A percentile compares a stretch with the other conserved stretches of the same genome.
Evolutionary conservation across 2,329 filamentous ascomycete genomes (phyloP).

Genomic region (Drechslerella coelobrocha): DNA sequence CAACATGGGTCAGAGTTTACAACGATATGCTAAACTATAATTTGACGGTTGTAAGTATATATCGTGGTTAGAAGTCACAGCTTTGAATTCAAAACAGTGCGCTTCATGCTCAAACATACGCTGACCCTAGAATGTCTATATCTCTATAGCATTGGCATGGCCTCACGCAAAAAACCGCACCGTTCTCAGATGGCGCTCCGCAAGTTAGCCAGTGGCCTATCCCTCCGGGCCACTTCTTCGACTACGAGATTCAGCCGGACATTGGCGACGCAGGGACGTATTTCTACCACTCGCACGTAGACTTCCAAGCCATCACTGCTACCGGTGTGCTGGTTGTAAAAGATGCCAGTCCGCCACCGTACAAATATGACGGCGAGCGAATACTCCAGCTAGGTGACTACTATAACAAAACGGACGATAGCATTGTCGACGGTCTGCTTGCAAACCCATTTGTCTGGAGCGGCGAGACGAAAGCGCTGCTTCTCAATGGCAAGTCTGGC

Average conservation of each 20-base stretch:
- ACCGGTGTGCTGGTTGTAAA: slow-evolving; percentile 68
- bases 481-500: slow-evolving; percentile 67
- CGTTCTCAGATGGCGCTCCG: slow-evolving; percentile 71
- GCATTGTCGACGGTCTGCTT: slow-evolving; percentile 63
- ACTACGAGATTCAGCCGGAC: slow-evolving; percentile 69
- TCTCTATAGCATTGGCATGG: slow-evolving; percentile 70
- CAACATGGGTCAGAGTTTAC: slow-evolving; percentile 67
- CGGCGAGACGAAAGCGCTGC: slow-evolving; percentile 66
- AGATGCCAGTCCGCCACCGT: slow-evolving; percentile 57
- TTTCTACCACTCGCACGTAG: slow-evolving; percentile 73
- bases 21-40: slow-evolving; percentile 65
- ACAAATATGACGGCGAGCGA: slow-evolving; percentile 43
- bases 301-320: slow-evolving; percentile 68
- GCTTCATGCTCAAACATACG: background rate
- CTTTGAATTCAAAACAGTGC: background rate
- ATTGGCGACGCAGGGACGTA: slow-evolving; percentile 68
- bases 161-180: slow-evolving; percentile 66
- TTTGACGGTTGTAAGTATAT: slow-evolving; percentile 64
- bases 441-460: slow-evolving; percentile 65
- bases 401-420: slow-evolving; percentile 58
- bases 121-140: background rate
- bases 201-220: slow-evolving; percentile 71
- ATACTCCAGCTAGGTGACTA: slow-evolving; percentile 49
- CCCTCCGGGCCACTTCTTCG: slow-evolving; percentile 68
- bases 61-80: slow-evolving; percentile 41